Evolutionary conservation across 2,329 filamentous ascomycete genomes (phyloP).

Genomic region (Claviceps sp.): DNA sequence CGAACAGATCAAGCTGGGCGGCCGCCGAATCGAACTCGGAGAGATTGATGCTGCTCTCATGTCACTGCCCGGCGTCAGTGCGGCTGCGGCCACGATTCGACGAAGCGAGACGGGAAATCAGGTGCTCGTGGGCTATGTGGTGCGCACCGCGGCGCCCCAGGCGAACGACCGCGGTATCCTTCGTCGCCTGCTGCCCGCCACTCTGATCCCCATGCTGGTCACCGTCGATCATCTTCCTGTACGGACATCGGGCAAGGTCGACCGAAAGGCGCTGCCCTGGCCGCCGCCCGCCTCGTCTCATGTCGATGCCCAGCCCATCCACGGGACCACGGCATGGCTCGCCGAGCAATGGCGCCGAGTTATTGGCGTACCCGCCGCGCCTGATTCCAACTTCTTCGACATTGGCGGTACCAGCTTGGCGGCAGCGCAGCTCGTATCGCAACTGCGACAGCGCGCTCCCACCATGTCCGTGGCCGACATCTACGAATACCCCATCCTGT

Average conservation of each 20-base stretch:
- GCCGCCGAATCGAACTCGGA: conserved; percentile 15
- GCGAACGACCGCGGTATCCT: conserved; percentile 5
- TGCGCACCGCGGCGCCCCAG: neutral
- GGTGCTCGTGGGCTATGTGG: conserved; percentile 11
- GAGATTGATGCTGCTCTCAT: conserved; percentile 14
- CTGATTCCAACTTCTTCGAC: conserved; percentile 10
- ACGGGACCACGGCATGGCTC: conserved; percentile 10
- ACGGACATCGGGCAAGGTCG: conserved; percentile 12
- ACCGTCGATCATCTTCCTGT: conserved; percentile 9
- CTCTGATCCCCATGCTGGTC: conserved; percentile 11
- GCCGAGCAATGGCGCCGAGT: conserved; percentile 11
- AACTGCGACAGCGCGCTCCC: conserved; percentile 9
- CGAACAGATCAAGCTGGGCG: conserved; percentile 17
- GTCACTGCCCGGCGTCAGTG: conserved; percentile 10
- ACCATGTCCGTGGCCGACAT: conserved; percentile 11
- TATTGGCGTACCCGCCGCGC: conserved; percentile 7
- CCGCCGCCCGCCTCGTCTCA: conserved; percentile 5
- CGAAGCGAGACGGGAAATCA: conserved; percentile 10
- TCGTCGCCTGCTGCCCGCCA: conserved; percentile 7
- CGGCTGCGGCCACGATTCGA: conserved; percentile 9
- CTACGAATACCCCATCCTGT: conserved; percentile 10
- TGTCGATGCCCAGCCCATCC: conserved; percentile 2
- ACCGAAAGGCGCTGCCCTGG: conserved; percentile 11
- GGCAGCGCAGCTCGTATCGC: conserved; percentile 12
- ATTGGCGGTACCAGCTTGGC: conserved; percentile 12